Evolutionary conservation across 345 rosid genomes (phyloP).

Genomic region (Hibiscus mutabilis): DNA sequence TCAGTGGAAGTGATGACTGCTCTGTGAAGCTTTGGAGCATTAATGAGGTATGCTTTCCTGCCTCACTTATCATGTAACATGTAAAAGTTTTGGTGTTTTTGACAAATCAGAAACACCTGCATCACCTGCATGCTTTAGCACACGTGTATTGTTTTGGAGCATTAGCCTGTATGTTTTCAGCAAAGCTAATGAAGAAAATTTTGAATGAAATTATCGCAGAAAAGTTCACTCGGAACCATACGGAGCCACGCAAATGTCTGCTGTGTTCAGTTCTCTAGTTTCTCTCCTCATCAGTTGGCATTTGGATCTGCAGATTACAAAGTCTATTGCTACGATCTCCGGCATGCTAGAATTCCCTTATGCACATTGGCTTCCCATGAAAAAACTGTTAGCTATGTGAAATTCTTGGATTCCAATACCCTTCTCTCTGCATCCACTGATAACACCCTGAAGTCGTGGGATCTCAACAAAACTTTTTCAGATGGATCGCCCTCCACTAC

Average conservation of each 20-base stretch:
- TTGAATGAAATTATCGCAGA: conserved; percentile 41
- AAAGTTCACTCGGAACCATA: conserved; percentile 56
- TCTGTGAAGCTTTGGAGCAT: conserved; percentile 84
- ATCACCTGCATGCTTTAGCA: neutral
- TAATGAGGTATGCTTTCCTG: conserved; percentile 45
- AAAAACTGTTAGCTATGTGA: conserved; percentile 85
- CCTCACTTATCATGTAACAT: neutral
- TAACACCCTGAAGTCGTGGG: conserved; percentile 80
- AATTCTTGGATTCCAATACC: conserved; percentile 74
- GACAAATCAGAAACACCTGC: neutral
- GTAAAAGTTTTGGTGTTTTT: neutral
- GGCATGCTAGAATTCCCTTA: conserved; percentile 61
- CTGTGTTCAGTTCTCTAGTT: conserved; percentile 72
- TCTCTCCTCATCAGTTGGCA: conserved; percentile 60
- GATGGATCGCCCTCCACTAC: conserved; percentile 43
- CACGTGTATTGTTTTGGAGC: neutral
- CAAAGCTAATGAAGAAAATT: neutral
- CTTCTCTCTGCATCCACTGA: conserved; percentile 92
- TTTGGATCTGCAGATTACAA: conserved; percentile 83
- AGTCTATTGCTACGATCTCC: conserved; percentile 75
- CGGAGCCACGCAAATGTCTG: conserved; percentile 75
- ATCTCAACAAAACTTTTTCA: conserved; percentile 51
- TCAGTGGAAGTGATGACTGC: conserved; percentile 90
- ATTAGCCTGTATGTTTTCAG: neutral
- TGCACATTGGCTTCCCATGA: conserved; percentile 70